Evolutionary conservation across 2,329 filamentous ascomycete species (phyloP), one percentile per base, ranked within the genome.

Genomic region (Fusarium illudens): DNA sequence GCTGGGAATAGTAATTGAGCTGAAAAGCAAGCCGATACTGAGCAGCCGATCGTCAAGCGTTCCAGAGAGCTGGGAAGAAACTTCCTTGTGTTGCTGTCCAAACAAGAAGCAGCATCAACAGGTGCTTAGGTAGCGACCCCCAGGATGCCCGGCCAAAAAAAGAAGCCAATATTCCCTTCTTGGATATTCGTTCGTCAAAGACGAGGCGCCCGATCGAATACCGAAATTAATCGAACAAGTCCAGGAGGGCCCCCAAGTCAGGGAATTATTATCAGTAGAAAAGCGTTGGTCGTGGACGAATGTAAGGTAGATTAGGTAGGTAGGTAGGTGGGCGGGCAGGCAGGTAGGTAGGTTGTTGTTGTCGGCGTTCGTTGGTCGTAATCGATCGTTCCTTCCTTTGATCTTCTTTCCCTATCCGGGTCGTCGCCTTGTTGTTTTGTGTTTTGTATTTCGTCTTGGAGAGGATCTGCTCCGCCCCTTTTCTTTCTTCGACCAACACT

Each of bases 391-490:
- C 52, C 44, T 42, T 62, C 42, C 39, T 65, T 56, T 60, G 48
- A 58, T 48, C 37, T 62, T 58, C 30, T 34, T 50, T 30, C 29
- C 25, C 46, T 30, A 49, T 49, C 29, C 46, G 46, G 46, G 30
- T 50, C 29, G 33, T 49, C 36, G 46, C 34, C 46, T 58, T 53
- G 46, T 12, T 62, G 46, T 63, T 52, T 48, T 37, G 51, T 52
- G 51, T 61, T 55, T 48, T 37, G 51, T 52, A 48, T 61, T 55
- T 71, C 55, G 60, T 57, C 42, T 61, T 62, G 33, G 30, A 37
- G 13, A 42, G 15, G 48, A 44, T 44, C 46, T 39, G 20, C 56
- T 70, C 61, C 36, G 64, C 60, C 54, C 25, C 64, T 32, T 58
- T 54, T 58, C 54, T 61, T 53, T 39, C 32, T 27, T 67, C 55